A percentile compares a stretch with the other conserved stretches of the same genome.
These are phyloP conservation scores for Noccaea bulbosa DNA, from an alignment of 345 rosid genomes.

Conservation along the genomic window DNA sequence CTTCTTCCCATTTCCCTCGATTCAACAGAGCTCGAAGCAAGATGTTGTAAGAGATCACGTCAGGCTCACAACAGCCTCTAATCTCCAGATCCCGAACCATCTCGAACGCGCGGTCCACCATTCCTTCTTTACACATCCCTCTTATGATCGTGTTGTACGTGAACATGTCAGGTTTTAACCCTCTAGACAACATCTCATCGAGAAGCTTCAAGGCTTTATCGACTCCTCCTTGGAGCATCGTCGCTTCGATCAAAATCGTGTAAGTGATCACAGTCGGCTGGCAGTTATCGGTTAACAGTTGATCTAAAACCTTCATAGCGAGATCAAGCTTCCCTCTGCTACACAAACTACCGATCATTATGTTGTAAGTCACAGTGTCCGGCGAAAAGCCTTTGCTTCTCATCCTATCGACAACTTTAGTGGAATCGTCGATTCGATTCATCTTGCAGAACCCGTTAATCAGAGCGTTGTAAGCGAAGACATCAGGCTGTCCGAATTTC, in stretches of 20 bases:
- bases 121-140: constrained; percentile 78
- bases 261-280: constrained; percentile 77
- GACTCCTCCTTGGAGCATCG: constrained; percentile 59
- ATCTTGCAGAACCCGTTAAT: constrained; percentile 85
- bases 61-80: constrained; percentile 65
- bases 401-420: constrained; percentile 69
- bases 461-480: constrained; percentile 77
- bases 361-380: constrained; percentile 80
- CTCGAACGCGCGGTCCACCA: constrained; percentile 61
- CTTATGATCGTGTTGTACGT: constrained; percentile 71
- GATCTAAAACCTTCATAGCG: constrained; percentile 66
- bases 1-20: constrained; percentile 72
- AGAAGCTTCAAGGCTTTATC: constrained; percentile 70
- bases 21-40: constrained; percentile 64
- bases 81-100: constrained; percentile 55
- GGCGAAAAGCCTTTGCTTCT: constrained; percentile 66
- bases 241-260: constrained; percentile 85
- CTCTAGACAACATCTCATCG: constrained; percentile 76
- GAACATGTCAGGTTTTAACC: constrained; percentile 68
- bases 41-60: constrained; percentile 70
- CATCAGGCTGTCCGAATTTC: constrained; percentile 71
- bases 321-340: constrained; percentile 66
- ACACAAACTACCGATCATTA: constrained; percentile 78
- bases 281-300: constrained; percentile 63
- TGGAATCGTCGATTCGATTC: constrained; percentile 62